Evolutionary conservation across 306 rosid species (phyloP).

Genomic region (Chamaecrista fasciculata): DNA sequence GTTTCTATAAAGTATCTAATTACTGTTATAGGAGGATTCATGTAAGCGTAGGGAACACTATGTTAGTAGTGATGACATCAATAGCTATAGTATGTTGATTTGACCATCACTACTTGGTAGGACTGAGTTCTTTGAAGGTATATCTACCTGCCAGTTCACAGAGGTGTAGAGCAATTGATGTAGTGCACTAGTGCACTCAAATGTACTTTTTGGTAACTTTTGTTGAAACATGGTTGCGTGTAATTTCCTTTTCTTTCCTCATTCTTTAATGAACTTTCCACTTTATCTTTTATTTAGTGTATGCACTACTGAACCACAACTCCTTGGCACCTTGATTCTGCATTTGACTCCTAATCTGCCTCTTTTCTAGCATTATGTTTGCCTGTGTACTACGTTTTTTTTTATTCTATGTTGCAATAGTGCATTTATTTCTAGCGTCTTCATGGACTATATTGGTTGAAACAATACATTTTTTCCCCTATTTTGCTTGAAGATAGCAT

Average conservation of each 20-base stretch:
- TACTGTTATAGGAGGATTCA: neutral
- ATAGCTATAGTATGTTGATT: neutral
- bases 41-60: neutral
- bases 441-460: neutral
- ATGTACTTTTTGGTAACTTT: too few species aligned
- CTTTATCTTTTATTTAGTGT: neutral
- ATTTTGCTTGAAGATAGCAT: slow-evolving; percentile 2
- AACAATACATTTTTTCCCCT: neutral
- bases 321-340: slow-evolving; percentile 1
- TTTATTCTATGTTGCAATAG: slow-evolving; percentile 16
- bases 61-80: neutral
- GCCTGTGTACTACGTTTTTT: neutral
- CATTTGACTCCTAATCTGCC: neutral
- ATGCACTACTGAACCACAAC: neutral
- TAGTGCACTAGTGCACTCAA: too few species aligned
- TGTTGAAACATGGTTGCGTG: neutral
- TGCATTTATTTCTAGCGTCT: neutral
- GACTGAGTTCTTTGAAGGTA: neutral
- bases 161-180: neutral
- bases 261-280: neutral
- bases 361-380: neutral
- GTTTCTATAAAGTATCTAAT: neutral
- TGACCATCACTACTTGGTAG: neutral
- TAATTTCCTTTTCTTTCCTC: neutral
- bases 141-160: neutral